A percentile compares a stretch with the other conserved stretches of the same genome.
Evolutionary conservation across 139 green algal species (phyloP).

Genomic region (Eudorina sp.): DNA sequence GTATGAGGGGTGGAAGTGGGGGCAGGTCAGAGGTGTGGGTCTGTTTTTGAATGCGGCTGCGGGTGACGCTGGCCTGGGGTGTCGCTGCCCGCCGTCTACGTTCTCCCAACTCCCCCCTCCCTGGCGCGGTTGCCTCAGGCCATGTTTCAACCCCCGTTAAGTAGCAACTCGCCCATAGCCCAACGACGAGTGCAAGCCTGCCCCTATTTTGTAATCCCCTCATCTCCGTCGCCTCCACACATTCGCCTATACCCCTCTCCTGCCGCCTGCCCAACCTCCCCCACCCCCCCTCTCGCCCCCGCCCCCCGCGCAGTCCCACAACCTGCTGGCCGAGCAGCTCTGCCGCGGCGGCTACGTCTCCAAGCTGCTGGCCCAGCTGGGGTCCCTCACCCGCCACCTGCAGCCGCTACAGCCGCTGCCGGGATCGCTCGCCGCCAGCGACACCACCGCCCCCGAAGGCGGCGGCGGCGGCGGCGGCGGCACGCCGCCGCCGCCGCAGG

Average conservation of each 20-base stretch:
- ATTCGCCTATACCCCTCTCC: background rate
- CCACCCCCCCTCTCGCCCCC: background rate
- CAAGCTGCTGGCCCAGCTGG: slow-evolving; percentile 71
- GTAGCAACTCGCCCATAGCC: no score
- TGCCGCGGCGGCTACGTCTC: slow-evolving; percentile 76
- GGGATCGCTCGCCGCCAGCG: background rate
- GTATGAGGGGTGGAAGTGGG: no score
- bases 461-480: background rate
- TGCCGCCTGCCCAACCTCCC: background rate
- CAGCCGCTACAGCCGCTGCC: slow-evolving; percentile 12
- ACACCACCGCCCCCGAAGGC: background rate
- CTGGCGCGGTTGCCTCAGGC: no score
- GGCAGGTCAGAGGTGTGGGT: no score
- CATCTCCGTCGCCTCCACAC: no score
- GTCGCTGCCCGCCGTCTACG: no score
- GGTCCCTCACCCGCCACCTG: slow-evolving; percentile 12
- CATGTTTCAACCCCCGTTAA: no score
- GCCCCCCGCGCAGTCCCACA: slow-evolving; percentile 53
- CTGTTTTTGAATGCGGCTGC: no score
- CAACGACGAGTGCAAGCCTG: no score
- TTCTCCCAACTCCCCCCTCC: no score
- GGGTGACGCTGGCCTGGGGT: no score
- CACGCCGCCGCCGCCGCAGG: slow-evolving; percentile 33
- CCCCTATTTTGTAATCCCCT: no score
- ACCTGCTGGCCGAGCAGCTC: slow-evolving; percentile 76